Evolutionary conservation across 495 filamentous ascomycete genomes (phyloP).

Genomic region (Schizothecium vesticola): DNA sequence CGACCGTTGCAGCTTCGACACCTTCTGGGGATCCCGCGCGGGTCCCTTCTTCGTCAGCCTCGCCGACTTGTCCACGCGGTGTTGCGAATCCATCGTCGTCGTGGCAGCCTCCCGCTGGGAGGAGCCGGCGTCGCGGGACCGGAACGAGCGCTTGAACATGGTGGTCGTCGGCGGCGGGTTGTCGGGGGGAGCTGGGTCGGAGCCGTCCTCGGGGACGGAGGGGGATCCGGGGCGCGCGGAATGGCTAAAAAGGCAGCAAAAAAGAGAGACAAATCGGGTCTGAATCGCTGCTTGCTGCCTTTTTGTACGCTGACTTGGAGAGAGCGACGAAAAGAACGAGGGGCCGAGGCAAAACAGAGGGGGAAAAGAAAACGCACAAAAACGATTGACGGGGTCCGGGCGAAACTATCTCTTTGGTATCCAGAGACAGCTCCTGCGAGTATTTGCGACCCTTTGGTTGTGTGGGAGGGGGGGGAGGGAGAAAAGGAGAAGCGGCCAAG

Average conservation of each 20-base stretch:
- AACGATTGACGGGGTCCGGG: constrained; percentile 48
- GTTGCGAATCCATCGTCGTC: constrained; percentile 32
- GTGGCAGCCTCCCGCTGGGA: constrained; percentile 30
- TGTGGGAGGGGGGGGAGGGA: constrained; percentile 38
- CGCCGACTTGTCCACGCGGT: constrained; percentile 73
- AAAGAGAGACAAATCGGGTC: constrained; percentile 21
- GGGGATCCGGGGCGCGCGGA: constrained; percentile 28
- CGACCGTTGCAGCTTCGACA: constrained; percentile 62
- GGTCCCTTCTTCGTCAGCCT: constrained; percentile 64
- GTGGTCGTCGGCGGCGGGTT: constrained; percentile 37
- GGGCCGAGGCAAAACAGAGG: constrained; percentile 24
- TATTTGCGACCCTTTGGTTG: constrained; percentile 52
- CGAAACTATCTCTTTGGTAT: constrained; percentile 37
- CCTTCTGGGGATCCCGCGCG: constrained; percentile 65
- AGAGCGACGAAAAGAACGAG: constrained; percentile 45
- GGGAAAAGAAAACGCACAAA: constrained; percentile 42
- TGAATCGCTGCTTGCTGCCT: constrained; percentile 15
- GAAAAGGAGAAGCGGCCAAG: constrained; percentile 25
- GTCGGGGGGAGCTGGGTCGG: constrained; percentile 17
- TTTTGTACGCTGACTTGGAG: constrained; percentile 26
- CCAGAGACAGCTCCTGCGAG: constrained; percentile 38
- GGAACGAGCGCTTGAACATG: constrained; percentile 85
- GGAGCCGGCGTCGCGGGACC: constrained; percentile 47
- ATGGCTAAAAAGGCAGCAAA: constrained; percentile 26
- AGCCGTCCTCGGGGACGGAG: constrained; percentile 8